Evolutionary conservation across 2,329 filamentous ascomycete genomes (phyloP).

Genomic region (Pestalotiopsis sp.): DNA sequence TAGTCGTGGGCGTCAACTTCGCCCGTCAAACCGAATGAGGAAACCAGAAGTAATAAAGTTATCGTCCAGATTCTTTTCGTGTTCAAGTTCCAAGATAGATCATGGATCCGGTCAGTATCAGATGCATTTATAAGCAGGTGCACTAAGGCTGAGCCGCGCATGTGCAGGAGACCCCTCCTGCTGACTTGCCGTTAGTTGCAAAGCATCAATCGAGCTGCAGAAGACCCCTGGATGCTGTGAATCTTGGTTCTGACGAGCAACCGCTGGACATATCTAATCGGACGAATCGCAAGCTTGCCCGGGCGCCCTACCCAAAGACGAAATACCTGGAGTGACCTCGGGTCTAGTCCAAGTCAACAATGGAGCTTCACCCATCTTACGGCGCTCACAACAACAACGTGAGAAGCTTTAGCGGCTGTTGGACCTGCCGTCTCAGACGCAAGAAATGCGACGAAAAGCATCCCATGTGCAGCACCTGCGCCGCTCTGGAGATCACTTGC

Average conservation of each 20-base stretch:
- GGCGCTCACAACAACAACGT: neutral
- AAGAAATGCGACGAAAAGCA: constrained; percentile 45
- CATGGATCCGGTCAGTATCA: neutral
- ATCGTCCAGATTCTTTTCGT: neutral
- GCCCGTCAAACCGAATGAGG: too few relatives aligned
- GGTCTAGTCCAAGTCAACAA: neutral
- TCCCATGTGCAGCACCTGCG: constrained; percentile 38
- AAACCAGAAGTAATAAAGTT: neutral
- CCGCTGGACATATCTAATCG: neutral
- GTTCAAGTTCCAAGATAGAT: neutral
- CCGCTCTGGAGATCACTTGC: constrained; percentile 39
- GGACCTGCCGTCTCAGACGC: constrained; percentile 43
- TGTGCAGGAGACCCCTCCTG: neutral
- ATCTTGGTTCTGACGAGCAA: neutral
- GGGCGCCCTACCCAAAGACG: too few relatives aligned
- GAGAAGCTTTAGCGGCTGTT: constrained; percentile 28
- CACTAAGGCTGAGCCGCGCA: neutral
- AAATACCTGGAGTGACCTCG: neutral
- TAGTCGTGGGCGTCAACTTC: too few relatives aligned
- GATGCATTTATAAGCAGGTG: neutral
- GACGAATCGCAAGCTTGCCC: neutral
- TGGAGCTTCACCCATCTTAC: neutral
- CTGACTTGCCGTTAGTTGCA: neutral
- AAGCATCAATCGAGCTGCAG: neutral
- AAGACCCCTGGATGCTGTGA: neutral